A percentile compares a stretch with the other conserved stretches of the same genome.
phyloP scores from a whole-genome alignment of 257 asterid genomes.

The Petunia axillaris region DNA sequence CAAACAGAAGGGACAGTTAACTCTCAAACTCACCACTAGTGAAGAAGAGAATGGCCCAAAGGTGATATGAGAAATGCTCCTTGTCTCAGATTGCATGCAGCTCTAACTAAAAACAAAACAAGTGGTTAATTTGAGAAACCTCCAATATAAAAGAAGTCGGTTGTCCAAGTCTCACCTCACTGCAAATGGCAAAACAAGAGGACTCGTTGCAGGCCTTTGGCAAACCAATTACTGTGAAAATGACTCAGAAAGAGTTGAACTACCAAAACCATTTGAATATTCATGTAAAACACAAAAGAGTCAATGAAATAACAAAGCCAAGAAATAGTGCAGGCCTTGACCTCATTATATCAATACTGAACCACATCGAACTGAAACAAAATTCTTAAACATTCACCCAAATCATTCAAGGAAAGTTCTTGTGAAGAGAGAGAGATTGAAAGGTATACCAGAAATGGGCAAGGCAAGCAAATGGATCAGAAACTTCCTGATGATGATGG shows the following conservation, averaged over 20 bases:
- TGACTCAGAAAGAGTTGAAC: constrained; percentile 7
- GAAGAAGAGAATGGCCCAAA: background rate
- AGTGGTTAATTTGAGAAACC: background rate
- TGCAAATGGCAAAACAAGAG: constrained; percentile 66
- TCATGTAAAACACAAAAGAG: background rate
- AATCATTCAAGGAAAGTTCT: background rate
- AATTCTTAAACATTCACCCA: background rate
- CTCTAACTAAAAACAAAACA: background rate
- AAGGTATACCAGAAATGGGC: constrained; percentile 45
- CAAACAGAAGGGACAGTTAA: no score
- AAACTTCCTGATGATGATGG: constrained; percentile 62
- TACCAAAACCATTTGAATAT: background rate
- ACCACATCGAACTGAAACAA: constrained; percentile 1
- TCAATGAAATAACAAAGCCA: background rate
- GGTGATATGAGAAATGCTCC: background rate
- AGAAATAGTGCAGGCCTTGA: constrained; percentile 14
- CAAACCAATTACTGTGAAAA: constrained; percentile 1
- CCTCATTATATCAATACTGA: background rate
- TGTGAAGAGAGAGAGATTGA: background rate
- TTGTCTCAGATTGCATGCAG: background rate
- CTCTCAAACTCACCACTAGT: background rate
- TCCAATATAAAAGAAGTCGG: background rate
- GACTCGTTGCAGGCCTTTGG: constrained; percentile 55
- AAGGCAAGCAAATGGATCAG: constrained; percentile 78
- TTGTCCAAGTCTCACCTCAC: constrained; percentile 21